Evolutionary conservation across 305 asterid species (phyloP).

Genomic region (Monarda citriodora): DNA sequence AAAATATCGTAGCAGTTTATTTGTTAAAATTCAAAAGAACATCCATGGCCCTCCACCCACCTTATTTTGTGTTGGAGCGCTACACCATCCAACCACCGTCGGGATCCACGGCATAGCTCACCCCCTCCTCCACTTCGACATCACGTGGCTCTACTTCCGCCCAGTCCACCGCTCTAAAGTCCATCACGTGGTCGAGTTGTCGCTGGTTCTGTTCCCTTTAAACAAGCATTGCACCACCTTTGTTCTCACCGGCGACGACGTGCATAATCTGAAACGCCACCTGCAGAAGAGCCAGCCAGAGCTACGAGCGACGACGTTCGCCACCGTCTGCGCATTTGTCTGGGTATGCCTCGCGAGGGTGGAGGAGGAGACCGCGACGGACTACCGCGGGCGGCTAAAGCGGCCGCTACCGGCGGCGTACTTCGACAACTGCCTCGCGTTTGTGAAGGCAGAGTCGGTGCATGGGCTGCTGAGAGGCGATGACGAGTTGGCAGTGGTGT

Average conservation of each 20-base stretch:
- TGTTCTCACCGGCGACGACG: conserved; percentile 27
- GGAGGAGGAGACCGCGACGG: conserved; percentile 28
- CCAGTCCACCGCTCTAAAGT: conserved; percentile 40
- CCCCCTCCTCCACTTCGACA: conserved; percentile 44
- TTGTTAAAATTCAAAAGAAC: too few relatives aligned
- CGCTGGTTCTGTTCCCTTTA: conserved; percentile 31
- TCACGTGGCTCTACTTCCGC: conserved; percentile 39
- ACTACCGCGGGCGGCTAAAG: conserved; percentile 36
- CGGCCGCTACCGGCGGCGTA: conserved; percentile 36
- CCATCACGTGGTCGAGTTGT: conserved; percentile 29
- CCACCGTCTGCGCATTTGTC: conserved; percentile 36
- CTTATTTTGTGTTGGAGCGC: conserved; percentile 33
- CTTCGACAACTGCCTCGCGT: conserved; percentile 39
- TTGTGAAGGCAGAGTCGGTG: conserved; percentile 26
- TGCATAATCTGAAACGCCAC: conserved; percentile 31
- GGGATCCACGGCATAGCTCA: conserved; percentile 26
- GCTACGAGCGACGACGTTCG: conserved; percentile 35
- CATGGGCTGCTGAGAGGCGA: conserved; percentile 28
- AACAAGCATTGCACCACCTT: conserved; percentile 38
- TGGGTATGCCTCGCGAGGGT: conserved; percentile 40
- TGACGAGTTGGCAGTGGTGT: conserved; percentile 31
- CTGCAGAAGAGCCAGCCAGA: conserved; percentile 25
- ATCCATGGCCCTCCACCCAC: conserved; percentile 26
- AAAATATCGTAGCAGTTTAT: too few relatives aligned
- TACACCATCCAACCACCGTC: conserved; percentile 27